A percentile compares a stretch with the other conserved stretches of the same genome.
Conservation (phyloP, 352 stramenopile genomes). For the Pythium grandisporangium region DNA sequence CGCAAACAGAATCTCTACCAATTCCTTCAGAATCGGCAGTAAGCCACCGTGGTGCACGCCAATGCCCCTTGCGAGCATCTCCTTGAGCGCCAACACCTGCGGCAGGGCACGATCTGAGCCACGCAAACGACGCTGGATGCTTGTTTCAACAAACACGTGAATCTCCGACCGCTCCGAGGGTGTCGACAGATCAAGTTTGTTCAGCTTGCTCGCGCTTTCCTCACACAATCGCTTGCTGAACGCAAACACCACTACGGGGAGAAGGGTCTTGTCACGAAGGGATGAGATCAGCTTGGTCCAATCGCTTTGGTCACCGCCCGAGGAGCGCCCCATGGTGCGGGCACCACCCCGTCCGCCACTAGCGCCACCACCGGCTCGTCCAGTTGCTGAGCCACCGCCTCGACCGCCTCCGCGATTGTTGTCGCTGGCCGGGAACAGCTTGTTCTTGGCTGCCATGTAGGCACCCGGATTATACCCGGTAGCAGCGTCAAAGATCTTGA, state of each 20-base stretch:
- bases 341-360: conserved; percentile 30
- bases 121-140: conserved; percentile 68
- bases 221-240: conserved; percentile 84
- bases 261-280: conserved; percentile 87
- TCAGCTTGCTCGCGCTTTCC: conserved; percentile 66
- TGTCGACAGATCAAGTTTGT: conserved; percentile 65
- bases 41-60: conserved; percentile 96
- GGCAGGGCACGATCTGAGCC: conserved; percentile 96
- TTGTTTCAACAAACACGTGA: conserved; percentile 69
- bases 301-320: conserved; percentile 63
- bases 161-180: conserved; percentile 76
- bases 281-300: conserved; percentile 85
- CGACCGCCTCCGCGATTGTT: too few species aligned
- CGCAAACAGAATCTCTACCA: conserved; percentile 99
- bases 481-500: conserved; percentile 65
- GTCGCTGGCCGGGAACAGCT: conserved; percentile 45
- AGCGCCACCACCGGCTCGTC: conserved; percentile 16
- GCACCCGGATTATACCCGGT: conserved; percentile 46
- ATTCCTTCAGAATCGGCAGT: conserved; percentile 99
- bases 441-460: conserved; percentile 53
- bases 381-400: conserved; percentile 18
- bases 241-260: conserved; percentile 94
- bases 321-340: conserved; percentile 45
- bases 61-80: conserved; percentile 94
- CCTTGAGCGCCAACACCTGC: conserved; percentile 96